Percentiles rank a stretch among this genome's conserved stretches.
phyloP scores from a whole-genome alignment of 768 basidiomycete species.

The Xerocomus potaroensis region DNA sequence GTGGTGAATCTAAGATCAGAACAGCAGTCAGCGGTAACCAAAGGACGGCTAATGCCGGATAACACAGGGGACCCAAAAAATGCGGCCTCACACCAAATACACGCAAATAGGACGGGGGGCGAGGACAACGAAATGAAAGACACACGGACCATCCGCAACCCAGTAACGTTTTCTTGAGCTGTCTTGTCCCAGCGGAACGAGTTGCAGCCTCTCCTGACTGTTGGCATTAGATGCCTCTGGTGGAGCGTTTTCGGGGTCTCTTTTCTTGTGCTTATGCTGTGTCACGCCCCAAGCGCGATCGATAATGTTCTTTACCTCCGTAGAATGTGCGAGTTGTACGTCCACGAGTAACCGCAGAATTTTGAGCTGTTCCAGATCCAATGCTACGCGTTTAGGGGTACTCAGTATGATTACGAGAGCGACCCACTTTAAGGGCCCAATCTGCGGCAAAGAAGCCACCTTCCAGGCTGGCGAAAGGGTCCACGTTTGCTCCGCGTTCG shows the following conservation, averaged over 20 bases:
- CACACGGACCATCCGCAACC: slow-evolving; percentile 84
- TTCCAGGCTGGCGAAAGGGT: slow-evolving; percentile 63
- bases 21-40: slow-evolving; percentile 31
- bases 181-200: slow-evolving; percentile 77
- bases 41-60: slow-evolving; percentile 35
- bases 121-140: slow-evolving; percentile 32
- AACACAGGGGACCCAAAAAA: slow-evolving; percentile 39
- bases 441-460: slow-evolving; percentile 76
- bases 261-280: slow-evolving; percentile 83
- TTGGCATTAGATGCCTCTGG: slow-evolving; percentile 58
- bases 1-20: slow-evolving; percentile 67
- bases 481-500: slow-evolving; percentile 56
- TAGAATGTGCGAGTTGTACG: slow-evolving; percentile 68
- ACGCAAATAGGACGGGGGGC: slow-evolving; percentile 55
- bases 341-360: slow-evolving; percentile 83
- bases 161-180: slow-evolving; percentile 74
- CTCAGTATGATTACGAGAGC: slow-evolving; percentile 22
- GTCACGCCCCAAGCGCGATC: slow-evolving; percentile 86
- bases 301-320: slow-evolving; percentile 64
- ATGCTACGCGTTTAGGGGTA: slow-evolving; percentile 28
- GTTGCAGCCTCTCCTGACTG: slow-evolving; percentile 60
- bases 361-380: slow-evolving; percentile 53
- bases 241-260: slow-evolving; percentile 51
- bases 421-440: slow-evolving; percentile 78
- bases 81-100: slow-evolving; percentile 59